Evolutionary conservation across 805 yeast species (phyloP), one percentile per base, ranked within the genome.

Genomic region (Cyberlindnera petersonii): DNA sequence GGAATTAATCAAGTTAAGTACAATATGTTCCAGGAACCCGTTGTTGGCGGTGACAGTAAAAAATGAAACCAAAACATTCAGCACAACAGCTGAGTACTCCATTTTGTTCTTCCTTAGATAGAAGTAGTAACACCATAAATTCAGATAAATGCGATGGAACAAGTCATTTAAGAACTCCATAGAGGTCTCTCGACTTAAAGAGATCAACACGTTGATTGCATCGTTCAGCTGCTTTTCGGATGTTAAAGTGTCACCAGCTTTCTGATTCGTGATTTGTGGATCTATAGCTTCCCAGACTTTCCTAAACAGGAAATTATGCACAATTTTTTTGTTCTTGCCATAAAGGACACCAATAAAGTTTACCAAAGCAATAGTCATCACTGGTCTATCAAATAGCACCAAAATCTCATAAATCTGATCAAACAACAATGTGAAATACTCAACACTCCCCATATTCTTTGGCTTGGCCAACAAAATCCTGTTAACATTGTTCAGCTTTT

Each of bases 401-500:
- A 87, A 65, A 2, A 84, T 58, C 0, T 72, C 71, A 53, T 75
- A 79, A 7, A 82, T 58, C 56, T 91, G 97, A 4, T 44, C 41
- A 5, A 87, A 82, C 6, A 91, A 61, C n/a, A 59, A 66, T 1
- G 63, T 48, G 46, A 78, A 80, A 56, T 86, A 91, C 0, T 56
- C 67, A 0, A 55, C 58, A 1, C 77, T 65, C 1, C 68, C 39
- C 8, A 81, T 52, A 0, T 55, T 51, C 33, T 60, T 63, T 0
- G 97, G 96, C 43, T 79, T 79, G 14, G 79, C 61, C 21, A 82
- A 56, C 13, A 91, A 58, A 2, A 86, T 69, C 29, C 71, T 72
- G n/a, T 84, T 75, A 1, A 86, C 83, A 41, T 79, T 74, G 20
- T 76, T 77, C 33, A 86, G 67, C 47, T 78, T 82, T 23, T 75